phyloP scores from a whole-genome alignment of 352 stramenopile genomes.

The Phytophthora sp. region DNA sequence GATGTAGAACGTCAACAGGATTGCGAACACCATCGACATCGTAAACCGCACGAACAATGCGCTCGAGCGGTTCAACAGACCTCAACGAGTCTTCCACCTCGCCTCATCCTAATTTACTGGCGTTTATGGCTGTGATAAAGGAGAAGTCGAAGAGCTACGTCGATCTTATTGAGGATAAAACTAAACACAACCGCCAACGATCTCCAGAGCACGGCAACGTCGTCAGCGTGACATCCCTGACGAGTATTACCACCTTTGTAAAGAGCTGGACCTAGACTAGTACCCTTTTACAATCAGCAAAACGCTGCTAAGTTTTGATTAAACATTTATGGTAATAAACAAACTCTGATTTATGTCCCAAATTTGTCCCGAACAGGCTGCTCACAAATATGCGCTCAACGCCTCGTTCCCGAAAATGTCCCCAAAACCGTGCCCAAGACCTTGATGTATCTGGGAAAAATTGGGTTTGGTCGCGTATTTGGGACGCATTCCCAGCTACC shows the following conservation, averaged over 20 bases:
- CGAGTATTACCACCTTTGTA: neutral
- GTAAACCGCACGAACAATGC: neutral
- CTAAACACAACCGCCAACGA: neutral
- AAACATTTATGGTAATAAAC: neutral
- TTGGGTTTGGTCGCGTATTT: neutral
- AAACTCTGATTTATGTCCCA: neutral
- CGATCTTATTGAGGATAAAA: neutral
- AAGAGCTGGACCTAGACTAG: no score
- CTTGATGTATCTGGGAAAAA: neutral
- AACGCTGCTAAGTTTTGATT: neutral
- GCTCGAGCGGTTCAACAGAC: no score
- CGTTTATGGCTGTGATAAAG: slow-evolving; percentile 3
- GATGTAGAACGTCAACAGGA: neutral
- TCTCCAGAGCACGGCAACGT: neutral
- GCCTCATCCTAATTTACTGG: neutral
- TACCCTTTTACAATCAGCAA: no score
- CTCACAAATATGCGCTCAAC: neutral
- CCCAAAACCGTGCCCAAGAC: neutral
- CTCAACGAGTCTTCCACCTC: slow-evolving; percentile 1
- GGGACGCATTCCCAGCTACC: neutral
- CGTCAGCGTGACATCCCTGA: neutral
- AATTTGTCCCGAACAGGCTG: neutral
- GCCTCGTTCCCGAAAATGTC: neutral
- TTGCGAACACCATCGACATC: neutral
- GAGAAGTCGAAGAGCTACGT: neutral